Evolutionary conservation across 495 filamentous ascomycete genomes (phyloP), one percentile per base, ranked within the genome.

Genomic region (Talaromyces ruber): DNA sequence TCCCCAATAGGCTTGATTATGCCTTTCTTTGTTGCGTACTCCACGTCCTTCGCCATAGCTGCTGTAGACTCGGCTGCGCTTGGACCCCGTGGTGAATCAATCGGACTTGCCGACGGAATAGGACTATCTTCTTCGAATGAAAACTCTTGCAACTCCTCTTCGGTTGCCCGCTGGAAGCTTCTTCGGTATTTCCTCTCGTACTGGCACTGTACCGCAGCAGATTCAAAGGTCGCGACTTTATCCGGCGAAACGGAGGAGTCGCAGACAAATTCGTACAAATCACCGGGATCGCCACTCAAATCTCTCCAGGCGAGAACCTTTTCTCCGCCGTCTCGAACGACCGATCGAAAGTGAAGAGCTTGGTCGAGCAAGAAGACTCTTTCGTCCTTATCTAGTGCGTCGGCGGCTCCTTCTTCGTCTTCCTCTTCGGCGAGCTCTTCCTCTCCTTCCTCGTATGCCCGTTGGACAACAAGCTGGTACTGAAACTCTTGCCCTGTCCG

Each of bases 401-500:
- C 88, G 30, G 79, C 81, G 30, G 84, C 87, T 59, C 83, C 86
- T 70, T 96, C 88, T 57, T 93, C 91, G 67, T 91, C 89, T 60
- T 93, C 89, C 66, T 88, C 88, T 64, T 95, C 93, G 5, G 86
- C 86, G 32, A 93, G 80, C 67, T 97, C 93, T 64, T 91, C 93
- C 66, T 98, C 94, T 53, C 95, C 94, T 75, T 98, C 94, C 73
- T 98, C 94, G 79, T 92, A 98, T 61, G 92, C 95, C 61, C 94
- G 82, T 70, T 97, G 95, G 22, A 98, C 83, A 57, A 98, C 93
- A 37, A 98, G 88, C 71, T 98, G 94, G 70, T 98, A 98, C 67
- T 98, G 93, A 67, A 88, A 98, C 28, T 96, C 90, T 72, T 95
- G 92, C 2, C 88, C 92, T 8, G 95, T 97, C 24, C 91, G 86